A percentile compares a stretch with the other conserved stretches of the same genome.
Conservation (phyloP, 129 eudicot species). For the Flaveria sonorensis region DNA sequence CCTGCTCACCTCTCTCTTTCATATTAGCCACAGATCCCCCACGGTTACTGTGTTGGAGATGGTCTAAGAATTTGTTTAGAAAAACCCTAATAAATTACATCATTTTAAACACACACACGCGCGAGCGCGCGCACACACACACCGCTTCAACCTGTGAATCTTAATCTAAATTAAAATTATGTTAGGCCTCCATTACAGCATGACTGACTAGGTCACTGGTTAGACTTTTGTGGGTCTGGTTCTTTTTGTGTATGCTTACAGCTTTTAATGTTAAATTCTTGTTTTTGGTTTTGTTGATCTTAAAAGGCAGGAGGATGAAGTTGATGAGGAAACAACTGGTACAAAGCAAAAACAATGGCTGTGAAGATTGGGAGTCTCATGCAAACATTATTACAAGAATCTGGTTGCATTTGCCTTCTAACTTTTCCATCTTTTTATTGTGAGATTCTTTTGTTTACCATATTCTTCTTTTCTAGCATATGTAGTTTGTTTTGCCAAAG, state of each 20-base stretch:
- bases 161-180: background rate
- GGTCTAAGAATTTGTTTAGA: too few relatives aligned
- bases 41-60: too few relatives aligned
- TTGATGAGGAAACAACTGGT: slow-evolving; percentile 37
- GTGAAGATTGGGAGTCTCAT: slow-evolving; percentile 28
- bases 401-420: slow-evolving; percentile 30
- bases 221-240: slow-evolving; percentile 6
- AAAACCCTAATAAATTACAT: too few relatives aligned
- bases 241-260: background rate
- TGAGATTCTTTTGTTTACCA: slow-evolving; percentile 18
- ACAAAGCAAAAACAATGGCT: slow-evolving; percentile 27
- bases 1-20: too few relatives aligned
- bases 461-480: slow-evolving; percentile 11
- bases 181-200: slow-evolving; percentile 1
- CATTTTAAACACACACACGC: background rate
- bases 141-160: background rate
- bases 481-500: background rate
- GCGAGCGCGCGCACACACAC: too few relatives aligned
- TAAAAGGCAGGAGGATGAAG: slow-evolving; percentile 37
- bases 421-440: slow-evolving; percentile 25
- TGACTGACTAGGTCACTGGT: background rate
- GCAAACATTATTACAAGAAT: slow-evolving; percentile 12
- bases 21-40: too few relatives aligned
- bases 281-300: slow-evolving; percentile 17
- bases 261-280: slow-evolving; percentile 5